Base-by-base conservation (phyloP, 129 eudicot species). In the Lonicera japonica region DNA sequence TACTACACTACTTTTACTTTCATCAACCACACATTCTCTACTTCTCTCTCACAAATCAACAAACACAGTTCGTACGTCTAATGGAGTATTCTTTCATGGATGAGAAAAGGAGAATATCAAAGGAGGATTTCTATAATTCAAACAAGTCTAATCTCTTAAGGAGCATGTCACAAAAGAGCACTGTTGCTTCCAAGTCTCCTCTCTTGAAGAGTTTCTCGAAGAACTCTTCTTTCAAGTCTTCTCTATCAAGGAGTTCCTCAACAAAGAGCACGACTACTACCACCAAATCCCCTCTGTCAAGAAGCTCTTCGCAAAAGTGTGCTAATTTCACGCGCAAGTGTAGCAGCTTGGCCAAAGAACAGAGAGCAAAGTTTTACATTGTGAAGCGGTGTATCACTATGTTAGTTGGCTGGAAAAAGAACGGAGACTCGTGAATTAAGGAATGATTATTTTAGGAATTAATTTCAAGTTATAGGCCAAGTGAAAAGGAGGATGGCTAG, bases 351-450 rank as follows among this genome's bases (percentile, higher is more conserved):
- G 97, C 95, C 38, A 90, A 90, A 61, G 97, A 90, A 74, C 97
- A 90, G 51, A 86, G 79, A 66, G 95, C 97, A 17, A 83, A 77
- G 53, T 86, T 90, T 61, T 90, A 90, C 77, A 90, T 90, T 20
- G 86, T 90, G 38, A 86, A 86, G 71, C 73, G 97, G 5, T 90
- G 97, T 75, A 83, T 90, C 57, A 58, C 84, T 9, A 90, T 90
- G 97, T 80, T 90, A 24, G 89, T 90, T 45, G 56, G 73, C 69
- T 86, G 97, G 97, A 73, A 82, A 56, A 86, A 86, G 56, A 69
- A 86, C 59, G 94, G 84, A 11, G 95, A 90, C 71, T 86, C 88
- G 20, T 89, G 84, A 89, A 58, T n/a, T n/a, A n/a, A n/a, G n/a
- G n/a, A n/a, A n/a, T n/a, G n/a, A n/a, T n/a, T n/a, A n/a, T n/a